Evolutionary conservation across 805 yeast genomes (phyloP), one percentile per base, ranked within the genome.

Genomic region (Naumovozyma castellii): DNA sequence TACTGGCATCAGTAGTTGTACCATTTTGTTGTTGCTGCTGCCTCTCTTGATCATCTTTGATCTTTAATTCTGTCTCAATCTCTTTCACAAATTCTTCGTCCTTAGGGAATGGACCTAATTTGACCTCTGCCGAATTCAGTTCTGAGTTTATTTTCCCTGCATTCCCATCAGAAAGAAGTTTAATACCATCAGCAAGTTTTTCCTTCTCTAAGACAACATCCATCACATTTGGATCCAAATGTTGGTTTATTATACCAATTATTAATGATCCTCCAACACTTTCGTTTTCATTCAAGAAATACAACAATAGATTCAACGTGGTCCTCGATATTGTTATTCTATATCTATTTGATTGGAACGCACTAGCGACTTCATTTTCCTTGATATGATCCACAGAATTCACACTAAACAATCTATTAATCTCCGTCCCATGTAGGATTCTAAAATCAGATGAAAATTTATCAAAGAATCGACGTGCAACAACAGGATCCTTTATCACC

Each of bases 261-360:
- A 90, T 69, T 30, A 90, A 74, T 2, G 88, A 81, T 2, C 97
- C 97, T 33, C 97, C 97, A 40, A 80, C 79, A 8, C 82, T 81
- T 61, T 87, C 97, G 57, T 87, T 85, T 55, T 90, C 97, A 57
- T 86, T 94, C 40, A 92, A 63, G 50, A 87, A 90, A 57, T 85
- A 84, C 39, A 92, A 68, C 47, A 92, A 71, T 49, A 90, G 65
- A 57, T 87, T 92, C 54, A 90, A 71, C 3, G 94, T 77, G 1
- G 96, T 87, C 46, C 84, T 79, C 12, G 95, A 81, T 35, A 90
- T 77, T 33, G 75, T 73, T 6, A 90, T 69, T 39, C 75, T 70
- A 62, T 86, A 92, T 56, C 83, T 82, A 65, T 82, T 77, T 29
- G 71, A 66, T 46, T 82, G 68, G 64, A 80, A 90, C 5, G 80